Evolutionary conservation across 306 rosid species (phyloP), one percentile per base, ranked within the genome.

Genomic region (Gleditsia sinensis): DNA sequence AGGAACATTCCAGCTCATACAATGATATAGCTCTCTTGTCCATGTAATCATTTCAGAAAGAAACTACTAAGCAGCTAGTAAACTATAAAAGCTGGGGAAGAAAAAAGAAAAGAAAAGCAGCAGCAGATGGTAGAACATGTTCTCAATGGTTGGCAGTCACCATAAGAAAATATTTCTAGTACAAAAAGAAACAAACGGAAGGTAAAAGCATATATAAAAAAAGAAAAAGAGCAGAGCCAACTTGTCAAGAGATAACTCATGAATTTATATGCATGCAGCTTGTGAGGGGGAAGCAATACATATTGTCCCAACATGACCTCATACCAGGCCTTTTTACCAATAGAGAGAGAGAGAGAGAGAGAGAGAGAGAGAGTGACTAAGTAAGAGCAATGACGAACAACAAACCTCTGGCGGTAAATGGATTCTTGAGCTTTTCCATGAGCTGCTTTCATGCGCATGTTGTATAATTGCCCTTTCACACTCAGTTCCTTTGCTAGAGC

Each of bases 391-490:
- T 45, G 49, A 76, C 43, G 65, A 82, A 81, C 58, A 75, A 82
- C 92, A 83, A 80, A 94, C 98, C 98, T 94, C 85, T 91, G 92
- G 32, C 94, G 94, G 77, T 91, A 94, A 72, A 94, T 94, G 58
- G 98, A 91, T 62, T 89, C 98, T 81, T 94, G 97, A 59, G 98
- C 97, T 72, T 92, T 91, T 72, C 89, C 97, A 76, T 94, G 98
- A 71, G 98, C 97, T 55, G 89, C 92, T 83, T 94, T 94, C 98
- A 91, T 94, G 60, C 86, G 97, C 89, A 86, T 81, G 85, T 88
- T 94, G 86, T 94, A 92, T 48, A 94, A 76, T 81, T 94, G 97
- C 76, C 97, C 98, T 80, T 94, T 91, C 19, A 51, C 92, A 59
- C 98, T 86, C 76, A 94, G 81, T 36, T 94, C 98, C 89, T 91